These are phyloP conservation scores for Rhizophagus clarus DNA, from an alignment of 192 early-diverging fungal genomes.

Conservation along the genomic window DNA sequence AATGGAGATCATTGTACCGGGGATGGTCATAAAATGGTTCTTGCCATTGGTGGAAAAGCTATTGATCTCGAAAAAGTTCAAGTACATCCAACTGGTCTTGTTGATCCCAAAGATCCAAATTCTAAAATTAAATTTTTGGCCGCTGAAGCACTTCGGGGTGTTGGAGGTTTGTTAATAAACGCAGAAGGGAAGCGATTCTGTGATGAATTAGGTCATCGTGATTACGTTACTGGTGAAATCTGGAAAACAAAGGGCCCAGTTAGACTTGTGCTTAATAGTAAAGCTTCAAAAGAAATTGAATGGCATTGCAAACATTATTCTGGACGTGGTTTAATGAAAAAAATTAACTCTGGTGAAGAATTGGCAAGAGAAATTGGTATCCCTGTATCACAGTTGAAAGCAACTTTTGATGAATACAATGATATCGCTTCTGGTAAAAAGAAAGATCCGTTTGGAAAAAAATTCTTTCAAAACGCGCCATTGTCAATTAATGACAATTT, in stretches of 20 bases:
- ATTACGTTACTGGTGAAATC: conserved; percentile 90
- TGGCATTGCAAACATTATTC: conserved; percentile 93
- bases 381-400: conserved; percentile 49
- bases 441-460: conserved; percentile 71
- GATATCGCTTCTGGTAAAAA: conserved; percentile 52
- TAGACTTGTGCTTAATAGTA: conserved; percentile 80
- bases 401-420: conserved; percentile 64
- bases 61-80: conserved; percentile 97
- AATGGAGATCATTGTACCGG: conserved; percentile 95
- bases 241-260: conserved; percentile 85
- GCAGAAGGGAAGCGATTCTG: conserved; percentile 86
- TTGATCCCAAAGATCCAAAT: conserved; percentile 85
- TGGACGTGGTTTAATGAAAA: conserved; percentile 87
- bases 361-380: conserved; percentile 80
- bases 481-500: conserved; percentile 60
- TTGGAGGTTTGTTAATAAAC: conserved; percentile 83
- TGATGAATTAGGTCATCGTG: conserved; percentile 92
- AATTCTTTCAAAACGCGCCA: conserved; percentile 64
- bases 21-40: conserved; percentile 90
- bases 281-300: conserved; percentile 86
- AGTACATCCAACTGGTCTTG: conserved; percentile 96
- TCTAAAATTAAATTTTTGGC: conserved; percentile 94
- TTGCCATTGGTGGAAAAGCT: conserved; percentile 77
- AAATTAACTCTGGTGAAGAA: conserved; percentile 72
- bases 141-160: conserved; percentile 94